Evolutionary conservation across 2,329 filamentous ascomycete genomes (phyloP).

Genomic region (Colletotrichum sp.): DNA sequence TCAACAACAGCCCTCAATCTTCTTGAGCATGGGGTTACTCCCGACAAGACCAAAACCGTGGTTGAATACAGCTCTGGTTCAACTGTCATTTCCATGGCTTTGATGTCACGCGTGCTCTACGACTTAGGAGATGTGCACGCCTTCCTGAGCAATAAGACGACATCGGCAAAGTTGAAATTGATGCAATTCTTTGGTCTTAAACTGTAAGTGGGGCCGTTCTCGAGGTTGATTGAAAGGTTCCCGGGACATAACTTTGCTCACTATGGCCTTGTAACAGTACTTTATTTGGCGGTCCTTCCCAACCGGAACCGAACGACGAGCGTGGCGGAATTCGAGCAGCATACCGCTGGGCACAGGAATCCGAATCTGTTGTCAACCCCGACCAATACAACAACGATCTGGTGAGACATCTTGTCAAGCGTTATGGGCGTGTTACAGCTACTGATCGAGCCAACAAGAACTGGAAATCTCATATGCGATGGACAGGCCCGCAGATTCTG

Average conservation of each 20-base stretch:
- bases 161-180: slow-evolving; percentile 52
- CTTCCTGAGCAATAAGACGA: slow-evolving; percentile 66
- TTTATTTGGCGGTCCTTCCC: slow-evolving; percentile 63
- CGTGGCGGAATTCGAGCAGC: slow-evolving; percentile 59
- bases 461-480: slow-evolving; percentile 59
- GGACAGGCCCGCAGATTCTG: slow-evolving; percentile 66
- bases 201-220: slow-evolving; percentile 38
- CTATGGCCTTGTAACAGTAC: slow-evolving; percentile 35
- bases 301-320: slow-evolving; percentile 58
- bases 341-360: slow-evolving; percentile 42
- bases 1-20: slow-evolving; percentile 49
- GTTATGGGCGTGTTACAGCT: not conserved
- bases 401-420: slow-evolving; percentile 12
- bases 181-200: slow-evolving; percentile 65
- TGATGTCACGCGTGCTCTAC: slow-evolving; percentile 57
- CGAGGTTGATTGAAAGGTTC: not conserved
- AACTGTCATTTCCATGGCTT: slow-evolving; percentile 64
- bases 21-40: slow-evolving; percentile 44
- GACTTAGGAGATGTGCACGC: slow-evolving; percentile 56
- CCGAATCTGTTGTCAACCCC: slow-evolving; percentile 51
- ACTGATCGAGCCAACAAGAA: slow-evolving; percentile 37
- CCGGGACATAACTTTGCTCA: not conserved
- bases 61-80: slow-evolving; percentile 68
- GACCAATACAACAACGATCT: slow-evolving; percentile 63
- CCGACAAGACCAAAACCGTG: slow-evolving; percentile 52